Percentiles rank a stretch among this genome's conserved stretches.
Conservation (phyloP, 2,329 filamentous ascomycete species). For the Aspergillus thermomutatus region DNA sequence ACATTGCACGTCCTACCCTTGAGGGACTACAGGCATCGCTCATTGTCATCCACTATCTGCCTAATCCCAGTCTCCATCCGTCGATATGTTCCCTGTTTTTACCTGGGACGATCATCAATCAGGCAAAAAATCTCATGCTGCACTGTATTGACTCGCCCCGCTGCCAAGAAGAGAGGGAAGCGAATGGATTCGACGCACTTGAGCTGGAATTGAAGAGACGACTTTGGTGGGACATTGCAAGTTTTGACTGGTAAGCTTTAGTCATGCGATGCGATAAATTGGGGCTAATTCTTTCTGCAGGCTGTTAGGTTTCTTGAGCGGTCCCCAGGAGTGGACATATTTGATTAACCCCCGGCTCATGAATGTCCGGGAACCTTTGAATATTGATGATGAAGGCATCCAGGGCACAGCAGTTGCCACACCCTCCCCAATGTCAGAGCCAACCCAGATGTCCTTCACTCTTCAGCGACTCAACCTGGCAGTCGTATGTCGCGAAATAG, state of each 20-base stretch:
- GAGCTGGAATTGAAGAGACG: constrained; percentile 39
- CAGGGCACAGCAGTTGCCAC: constrained; percentile 14
- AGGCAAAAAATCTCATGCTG: constrained; percentile 35
- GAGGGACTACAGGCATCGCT: constrained; percentile 33
- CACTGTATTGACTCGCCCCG: constrained; percentile 32
- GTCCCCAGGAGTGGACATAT: constrained; percentile 45
- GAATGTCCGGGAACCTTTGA: constrained; percentile 39
- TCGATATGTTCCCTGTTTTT: constrained; percentile 24
- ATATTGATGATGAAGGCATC: constrained; percentile 42
- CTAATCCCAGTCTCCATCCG: constrained; percentile 21
- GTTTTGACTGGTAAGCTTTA: constrained; percentile 41
- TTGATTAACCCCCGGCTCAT: constrained; percentile 41
- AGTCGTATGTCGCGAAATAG: constrained; percentile 38
- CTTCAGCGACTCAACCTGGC: constrained; percentile 42
- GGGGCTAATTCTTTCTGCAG: constrained; percentile 18
- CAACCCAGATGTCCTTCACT: constrained; percentile 46
- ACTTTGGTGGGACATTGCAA: constrained; percentile 43
- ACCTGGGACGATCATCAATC: constrained; percentile 22
- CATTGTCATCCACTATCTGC: constrained; percentile 28
- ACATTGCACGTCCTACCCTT: constrained; percentile 26
- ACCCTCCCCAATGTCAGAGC: constrained; percentile 29
- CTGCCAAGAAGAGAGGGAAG: constrained; percentile 13
- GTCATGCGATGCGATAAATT: neutral
- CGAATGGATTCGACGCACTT: constrained; percentile 15
- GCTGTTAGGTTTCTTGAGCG: constrained; percentile 40